Evolutionary conservation across 192 early-diverging fungal species (phyloP).

Genomic region (Polychytrium aggregatum): DNA sequence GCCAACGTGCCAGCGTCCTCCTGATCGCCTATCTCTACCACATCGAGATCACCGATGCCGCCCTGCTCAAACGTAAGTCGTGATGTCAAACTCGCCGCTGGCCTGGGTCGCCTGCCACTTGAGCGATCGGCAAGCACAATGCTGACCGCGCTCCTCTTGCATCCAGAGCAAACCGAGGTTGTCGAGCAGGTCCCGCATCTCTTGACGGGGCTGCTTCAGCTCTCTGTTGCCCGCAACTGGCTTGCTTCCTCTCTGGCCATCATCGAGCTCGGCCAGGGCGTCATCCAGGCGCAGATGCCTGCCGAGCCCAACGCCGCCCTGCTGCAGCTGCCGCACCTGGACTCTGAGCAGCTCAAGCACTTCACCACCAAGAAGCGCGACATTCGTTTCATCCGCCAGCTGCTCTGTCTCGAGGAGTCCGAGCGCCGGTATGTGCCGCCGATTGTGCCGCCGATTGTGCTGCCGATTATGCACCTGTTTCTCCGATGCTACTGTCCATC

Average conservation of each 20-base stretch:
- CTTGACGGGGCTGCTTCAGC: constrained; percentile 78
- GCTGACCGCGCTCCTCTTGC: too few species aligned
- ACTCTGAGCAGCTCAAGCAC: constrained; percentile 50
- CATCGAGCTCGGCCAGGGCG: constrained; percentile 70
- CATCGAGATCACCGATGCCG: constrained; percentile 53
- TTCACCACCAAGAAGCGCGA: constrained; percentile 52
- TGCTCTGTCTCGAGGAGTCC: constrained; percentile 50
- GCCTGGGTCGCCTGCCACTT: too few species aligned
- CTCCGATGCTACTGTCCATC: too few species aligned
- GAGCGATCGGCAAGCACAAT: too few species aligned
- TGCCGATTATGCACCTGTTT: background rate
- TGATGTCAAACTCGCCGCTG: too few species aligned
- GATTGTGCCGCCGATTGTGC: constrained; percentile 1
- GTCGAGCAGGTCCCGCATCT: constrained; percentile 63
- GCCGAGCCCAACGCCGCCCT: too few species aligned
- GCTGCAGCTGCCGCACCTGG: constrained; percentile 76
- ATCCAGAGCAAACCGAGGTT: constrained; percentile 44
- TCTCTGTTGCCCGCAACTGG: constrained; percentile 80
- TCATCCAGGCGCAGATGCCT: constrained; percentile 82
- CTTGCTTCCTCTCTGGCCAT: constrained; percentile 50
- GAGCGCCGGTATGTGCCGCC: constrained; percentile 4
- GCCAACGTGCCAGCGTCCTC: constrained; percentile 45
- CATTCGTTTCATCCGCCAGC: constrained; percentile 52
- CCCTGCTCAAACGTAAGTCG: too few species aligned
- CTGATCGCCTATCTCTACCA: constrained; percentile 78